Evolutionary conservation across 192 early-diverging fungal species (phyloP).

Genomic region (Globomyces pollinis-pini): DNA sequence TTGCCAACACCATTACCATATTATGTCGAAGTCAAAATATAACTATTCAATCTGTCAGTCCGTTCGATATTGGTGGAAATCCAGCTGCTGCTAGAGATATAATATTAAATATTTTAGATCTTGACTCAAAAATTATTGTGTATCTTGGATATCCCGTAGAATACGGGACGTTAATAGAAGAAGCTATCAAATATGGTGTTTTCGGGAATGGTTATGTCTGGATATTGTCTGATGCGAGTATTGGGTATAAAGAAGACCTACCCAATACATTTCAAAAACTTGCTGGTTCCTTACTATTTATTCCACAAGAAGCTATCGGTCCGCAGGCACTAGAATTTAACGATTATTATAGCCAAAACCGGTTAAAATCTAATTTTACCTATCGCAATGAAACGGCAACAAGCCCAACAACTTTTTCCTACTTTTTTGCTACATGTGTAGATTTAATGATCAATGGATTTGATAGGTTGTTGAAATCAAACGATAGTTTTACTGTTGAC

Average conservation of each 20-base stretch:
- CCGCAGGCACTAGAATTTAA: no score
- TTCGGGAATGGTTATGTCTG: conserved; percentile 2
- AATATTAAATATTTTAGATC: neutral
- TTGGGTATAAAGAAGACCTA: no score
- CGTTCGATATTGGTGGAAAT: neutral
- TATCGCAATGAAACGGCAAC: no score
- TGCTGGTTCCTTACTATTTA: no score
- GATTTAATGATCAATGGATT: neutral
- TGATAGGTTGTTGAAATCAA: neutral
- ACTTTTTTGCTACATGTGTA: neutral
- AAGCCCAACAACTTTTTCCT: no score
- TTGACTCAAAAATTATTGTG: conserved; percentile 1
- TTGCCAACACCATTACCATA: neutral
- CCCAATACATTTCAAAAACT: no score
- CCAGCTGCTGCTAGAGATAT: neutral
- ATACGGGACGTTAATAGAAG: neutral
- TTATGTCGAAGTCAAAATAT: neutral
- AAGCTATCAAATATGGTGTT: neutral
- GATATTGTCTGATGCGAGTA: neutral
- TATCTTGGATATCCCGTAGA: conserved; percentile 2
- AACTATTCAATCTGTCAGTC: neutral
- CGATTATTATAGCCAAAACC: no score
- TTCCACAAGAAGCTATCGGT: no score
- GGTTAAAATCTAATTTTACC: no score
- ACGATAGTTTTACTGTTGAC: neutral